Percentiles rank a stretch among this genome's conserved stretches.
phyloP scores from a whole-genome alignment of 129 eudicot species.

The Artemisia annua region DNA sequence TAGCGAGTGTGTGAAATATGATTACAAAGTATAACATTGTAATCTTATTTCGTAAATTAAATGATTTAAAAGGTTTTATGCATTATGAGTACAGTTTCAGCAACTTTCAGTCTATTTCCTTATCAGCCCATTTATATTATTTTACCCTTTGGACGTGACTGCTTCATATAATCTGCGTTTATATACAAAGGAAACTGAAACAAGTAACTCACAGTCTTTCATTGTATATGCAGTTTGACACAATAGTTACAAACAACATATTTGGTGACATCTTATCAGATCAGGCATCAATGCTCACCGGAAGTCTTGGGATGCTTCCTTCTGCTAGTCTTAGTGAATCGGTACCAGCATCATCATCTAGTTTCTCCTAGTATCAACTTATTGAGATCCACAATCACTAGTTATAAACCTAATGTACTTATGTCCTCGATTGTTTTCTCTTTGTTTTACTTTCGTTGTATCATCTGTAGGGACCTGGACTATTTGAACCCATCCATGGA shows the following conservation, averaged over 20 bases:
- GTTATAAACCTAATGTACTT: background rate
- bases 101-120: background rate
- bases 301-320: conserved; percentile 96
- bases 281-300: conserved; percentile 93
- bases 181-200: background rate
- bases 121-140: too few species aligned
- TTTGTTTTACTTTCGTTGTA: background rate
- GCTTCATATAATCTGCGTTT: background rate
- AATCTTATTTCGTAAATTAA: too few species aligned
- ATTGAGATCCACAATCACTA: conserved; percentile 18
- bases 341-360: conserved; percentile 30
- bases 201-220: background rate
- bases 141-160: too few species aligned
- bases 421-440: background rate
- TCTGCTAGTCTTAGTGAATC: conserved; percentile 92
- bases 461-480: conserved; percentile 77
- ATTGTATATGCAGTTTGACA: conserved; percentile 64
- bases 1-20: too few species aligned
- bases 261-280: conserved; percentile 96
- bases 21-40: too few species aligned
- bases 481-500: conserved; percentile 94
- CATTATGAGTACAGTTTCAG: background rate
- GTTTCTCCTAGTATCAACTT: background rate
- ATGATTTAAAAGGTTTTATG: too few species aligned
- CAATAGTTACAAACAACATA: conserved; percentile 81